phyloP scores from a whole-genome alignment of 1,139 yeast genomes.

The Sugiyamaella paludigena region DNA sequence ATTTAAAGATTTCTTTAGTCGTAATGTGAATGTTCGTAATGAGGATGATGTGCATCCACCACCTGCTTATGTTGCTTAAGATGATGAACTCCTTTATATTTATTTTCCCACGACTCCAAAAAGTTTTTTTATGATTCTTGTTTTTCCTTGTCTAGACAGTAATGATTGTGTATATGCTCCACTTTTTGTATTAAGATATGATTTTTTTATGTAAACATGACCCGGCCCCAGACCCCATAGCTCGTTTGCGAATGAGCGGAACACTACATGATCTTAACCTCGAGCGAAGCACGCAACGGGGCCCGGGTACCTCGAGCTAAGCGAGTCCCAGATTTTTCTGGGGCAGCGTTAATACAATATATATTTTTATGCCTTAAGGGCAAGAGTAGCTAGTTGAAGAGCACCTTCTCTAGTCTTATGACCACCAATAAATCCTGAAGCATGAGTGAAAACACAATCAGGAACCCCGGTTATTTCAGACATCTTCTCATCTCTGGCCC shows the following conservation, averaged over 20 bases:
- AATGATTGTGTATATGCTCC: slow-evolving; percentile 1
- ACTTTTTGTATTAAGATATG: background rate
- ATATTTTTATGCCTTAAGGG: slow-evolving; percentile 7
- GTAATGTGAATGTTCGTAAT: slow-evolving; percentile 12
- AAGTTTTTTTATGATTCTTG: slow-evolving; percentile 1
- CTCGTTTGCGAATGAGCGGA: background rate
- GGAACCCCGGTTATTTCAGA: slow-evolving; percentile 70
- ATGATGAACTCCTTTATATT: background rate
- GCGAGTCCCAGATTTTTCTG: background rate
- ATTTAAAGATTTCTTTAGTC: slow-evolving; percentile 21
- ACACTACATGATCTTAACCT: no score
- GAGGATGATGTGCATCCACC: slow-evolving; percentile 16
- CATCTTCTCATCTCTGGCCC: slow-evolving; percentile 82
- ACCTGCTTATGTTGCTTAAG: slow-evolving; percentile 25
- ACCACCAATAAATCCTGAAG: slow-evolving; percentile 98
- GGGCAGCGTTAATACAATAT: background rate
- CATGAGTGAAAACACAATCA: slow-evolving; percentile 89
- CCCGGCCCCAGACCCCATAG: background rate
- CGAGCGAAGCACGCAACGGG: background rate
- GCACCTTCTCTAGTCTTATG: slow-evolving; percentile 79
- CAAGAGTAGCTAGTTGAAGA: slow-evolving; percentile 59
- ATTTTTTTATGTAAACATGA: background rate
- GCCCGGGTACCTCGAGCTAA: background rate
- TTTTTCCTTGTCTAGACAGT: slow-evolving; percentile 1
- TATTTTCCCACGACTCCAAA: slow-evolving; percentile 5